Percentiles rank a stretch among this genome's conserved stretches.
Evolutionary conservation across 441 rosid genomes (phyloP).

Genomic region (Mallotus repandus): DNA sequence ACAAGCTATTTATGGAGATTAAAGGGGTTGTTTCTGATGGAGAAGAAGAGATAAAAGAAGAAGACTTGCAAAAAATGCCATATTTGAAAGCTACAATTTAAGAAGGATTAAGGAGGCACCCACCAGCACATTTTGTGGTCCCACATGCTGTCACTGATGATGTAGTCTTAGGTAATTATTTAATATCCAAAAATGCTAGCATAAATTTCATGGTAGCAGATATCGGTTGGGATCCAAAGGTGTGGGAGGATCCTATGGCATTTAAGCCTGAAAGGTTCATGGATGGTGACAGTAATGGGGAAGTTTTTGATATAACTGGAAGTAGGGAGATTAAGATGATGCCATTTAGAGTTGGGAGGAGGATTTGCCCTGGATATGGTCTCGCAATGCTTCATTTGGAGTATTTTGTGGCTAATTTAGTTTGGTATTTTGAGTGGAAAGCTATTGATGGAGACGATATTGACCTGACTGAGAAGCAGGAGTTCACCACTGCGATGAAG

Average conservation of each 20-base stretch:
- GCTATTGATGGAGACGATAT: conserved; percentile 26
- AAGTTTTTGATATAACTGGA: conserved; percentile 35
- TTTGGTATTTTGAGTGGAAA: conserved; percentile 36
- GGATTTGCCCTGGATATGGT: conserved; percentile 45
- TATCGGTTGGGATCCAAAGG: conserved; percentile 46
- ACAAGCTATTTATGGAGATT: conserved; percentile 28
- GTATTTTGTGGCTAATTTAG: conserved; percentile 47
- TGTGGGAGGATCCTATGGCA: conserved; percentile 55
- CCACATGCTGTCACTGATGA: conserved; percentile 27
- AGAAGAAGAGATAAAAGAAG: conserved; percentile 25
- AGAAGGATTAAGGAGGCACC: conserved; percentile 52
- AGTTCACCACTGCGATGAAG: conserved; percentile 6
- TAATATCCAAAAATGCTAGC: conserved; percentile 28
- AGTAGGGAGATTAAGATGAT: conserved; percentile 41
- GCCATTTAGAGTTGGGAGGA: conserved; percentile 51
- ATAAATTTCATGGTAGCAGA: conserved; percentile 37
- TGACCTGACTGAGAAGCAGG: background rate
- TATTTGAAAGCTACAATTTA: conserved; percentile 32
- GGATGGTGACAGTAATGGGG: background rate
- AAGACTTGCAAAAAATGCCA: conserved; percentile 36
- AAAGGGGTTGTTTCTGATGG: conserved; percentile 18
- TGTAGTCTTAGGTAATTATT: conserved; percentile 26
- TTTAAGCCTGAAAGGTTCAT: conserved; percentile 45
- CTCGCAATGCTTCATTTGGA: conserved; percentile 50
- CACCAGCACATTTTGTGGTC: too few species aligned